Conservation (phyloP, 148 eudicot species). For the Oxyria digyna region DNA sequence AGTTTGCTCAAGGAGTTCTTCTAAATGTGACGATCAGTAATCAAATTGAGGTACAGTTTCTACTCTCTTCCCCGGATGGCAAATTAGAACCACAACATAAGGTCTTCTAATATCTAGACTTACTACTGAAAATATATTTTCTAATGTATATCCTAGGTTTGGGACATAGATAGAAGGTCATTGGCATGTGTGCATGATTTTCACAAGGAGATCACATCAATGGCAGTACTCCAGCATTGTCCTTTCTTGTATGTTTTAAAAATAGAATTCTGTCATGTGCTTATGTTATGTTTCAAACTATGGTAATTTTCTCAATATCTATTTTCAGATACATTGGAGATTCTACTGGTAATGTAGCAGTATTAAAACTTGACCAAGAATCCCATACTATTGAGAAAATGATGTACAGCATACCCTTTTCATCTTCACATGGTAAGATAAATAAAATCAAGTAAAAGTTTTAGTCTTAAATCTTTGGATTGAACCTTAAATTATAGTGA, state of each 20-base stretch:
- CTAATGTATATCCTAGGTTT: constrained; percentile 36
- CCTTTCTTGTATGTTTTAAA: constrained; percentile 35
- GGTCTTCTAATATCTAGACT: background rate
- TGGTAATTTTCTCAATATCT: background rate
- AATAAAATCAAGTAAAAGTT: background rate
- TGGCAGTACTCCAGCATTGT: constrained; percentile 43
- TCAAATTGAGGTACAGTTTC: constrained; percentile 64
- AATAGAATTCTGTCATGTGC: background rate
- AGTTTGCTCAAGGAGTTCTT: constrained; percentile 67
- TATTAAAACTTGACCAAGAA: constrained; percentile 51
- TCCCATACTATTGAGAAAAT: constrained; percentile 34
- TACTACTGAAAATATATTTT: background rate
- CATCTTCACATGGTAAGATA: constrained; percentile 63
- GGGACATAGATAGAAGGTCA: constrained; percentile 60
- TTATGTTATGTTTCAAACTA: background rate
- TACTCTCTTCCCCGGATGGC: too few relatives aligned
- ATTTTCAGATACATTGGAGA: constrained; percentile 67
- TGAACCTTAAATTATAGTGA: background rate
- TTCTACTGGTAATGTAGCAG: constrained; percentile 56
- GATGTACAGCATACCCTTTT: constrained; percentile 69
- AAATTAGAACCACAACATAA: background rate
- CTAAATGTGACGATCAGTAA: constrained; percentile 51
- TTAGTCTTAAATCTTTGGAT: background rate
- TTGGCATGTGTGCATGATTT: constrained; percentile 40
- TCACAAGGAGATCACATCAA: constrained; percentile 52